Evolutionary conservation across 1,139 yeast species (phyloP).

Genomic region (Kluyveromyces sp.): DNA sequence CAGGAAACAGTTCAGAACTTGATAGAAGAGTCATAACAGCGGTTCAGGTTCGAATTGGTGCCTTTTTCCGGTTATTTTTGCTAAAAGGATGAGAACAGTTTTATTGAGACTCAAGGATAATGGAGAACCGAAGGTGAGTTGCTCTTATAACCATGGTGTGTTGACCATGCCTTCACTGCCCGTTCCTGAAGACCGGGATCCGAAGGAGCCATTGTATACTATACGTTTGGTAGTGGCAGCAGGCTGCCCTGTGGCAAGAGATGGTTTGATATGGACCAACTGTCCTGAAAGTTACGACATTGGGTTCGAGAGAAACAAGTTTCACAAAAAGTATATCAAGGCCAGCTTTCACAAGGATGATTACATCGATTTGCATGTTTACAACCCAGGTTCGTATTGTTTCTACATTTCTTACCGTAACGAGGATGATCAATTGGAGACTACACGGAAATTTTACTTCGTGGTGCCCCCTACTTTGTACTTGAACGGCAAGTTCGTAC

Average conservation of each 20-base stretch:
- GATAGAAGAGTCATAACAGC: background rate
- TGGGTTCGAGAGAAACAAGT: conserved; percentile 51
- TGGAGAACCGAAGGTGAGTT: conserved; percentile 49
- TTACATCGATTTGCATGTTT: conserved; percentile 53
- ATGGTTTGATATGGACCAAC: conserved; percentile 69
- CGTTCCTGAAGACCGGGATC: conserved; percentile 34
- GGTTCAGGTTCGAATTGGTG: background rate
- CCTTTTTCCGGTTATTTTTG: background rate
- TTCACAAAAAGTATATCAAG: conserved; percentile 42
- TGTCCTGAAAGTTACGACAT: conserved; percentile 44
- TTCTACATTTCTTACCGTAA: conserved; percentile 51
- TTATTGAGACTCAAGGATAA: conserved; percentile 46
- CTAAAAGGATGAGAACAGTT: conserved; percentile 25
- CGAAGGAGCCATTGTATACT: conserved; percentile 44
- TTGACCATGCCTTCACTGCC: conserved; percentile 57
- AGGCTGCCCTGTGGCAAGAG: conserved; percentile 62
- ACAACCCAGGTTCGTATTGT: conserved; percentile 72
- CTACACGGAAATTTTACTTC: conserved; percentile 61
- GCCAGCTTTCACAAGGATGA: conserved; percentile 55
- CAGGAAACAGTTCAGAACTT: background rate
- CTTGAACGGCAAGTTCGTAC: conserved; percentile 49
- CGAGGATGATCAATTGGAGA: conserved; percentile 31
- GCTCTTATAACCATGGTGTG: conserved; percentile 46
- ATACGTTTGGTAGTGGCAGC: conserved; percentile 66
- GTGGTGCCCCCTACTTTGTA: conserved; percentile 73